These are phyloP conservation scores for Diutina ranongensis DNA, from an alignment of 1,139 yeast species.

Conservation along the genomic window DNA sequence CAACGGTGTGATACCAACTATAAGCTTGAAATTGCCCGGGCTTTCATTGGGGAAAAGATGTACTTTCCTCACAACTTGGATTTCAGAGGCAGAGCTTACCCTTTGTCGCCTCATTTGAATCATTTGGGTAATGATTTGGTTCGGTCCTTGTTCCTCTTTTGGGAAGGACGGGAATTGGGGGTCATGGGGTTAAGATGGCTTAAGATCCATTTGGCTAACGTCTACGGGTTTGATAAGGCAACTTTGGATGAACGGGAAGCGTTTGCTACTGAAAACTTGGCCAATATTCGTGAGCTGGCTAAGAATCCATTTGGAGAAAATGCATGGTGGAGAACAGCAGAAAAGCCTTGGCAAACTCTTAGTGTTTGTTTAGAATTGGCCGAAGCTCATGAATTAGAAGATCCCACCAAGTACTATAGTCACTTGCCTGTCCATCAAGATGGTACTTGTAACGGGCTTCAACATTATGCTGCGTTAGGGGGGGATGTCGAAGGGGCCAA, in stretches of 20 bases:
- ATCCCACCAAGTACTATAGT: conserved; percentile 66
- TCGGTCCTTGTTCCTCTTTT: conserved; percentile 71
- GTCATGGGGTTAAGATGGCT: conserved; percentile 72
- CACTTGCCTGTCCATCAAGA: conserved; percentile 93
- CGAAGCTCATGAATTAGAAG: conserved; percentile 57
- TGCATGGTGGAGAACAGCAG: conserved; percentile 81
- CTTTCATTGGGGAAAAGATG: conserved; percentile 78
- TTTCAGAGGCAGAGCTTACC: conserved; percentile 94
- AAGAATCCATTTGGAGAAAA: conserved; percentile 46
- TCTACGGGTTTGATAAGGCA: conserved; percentile 80
- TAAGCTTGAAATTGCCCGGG: conserved; percentile 90
- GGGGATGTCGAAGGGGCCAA: conserved; percentile 92
- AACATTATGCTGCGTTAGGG: conserved; percentile 96
- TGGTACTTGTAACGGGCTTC: conserved; percentile 95
- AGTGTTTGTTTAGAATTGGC: conserved; percentile 75
- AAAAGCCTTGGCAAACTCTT: conserved; percentile 92
- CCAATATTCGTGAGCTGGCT: conserved; percentile 55
- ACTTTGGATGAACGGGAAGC: conserved; percentile 64
- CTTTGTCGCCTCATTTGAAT: conserved; percentile 67
- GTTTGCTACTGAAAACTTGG: conserved; percentile 61
- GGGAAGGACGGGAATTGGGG: conserved; percentile 82
- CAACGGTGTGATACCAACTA: conserved; percentile 91
- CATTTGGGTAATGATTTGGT: conserved; percentile 91
- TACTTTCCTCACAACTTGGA: conserved; percentile 92
- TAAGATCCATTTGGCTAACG: conserved; percentile 80